phyloP scores from a whole-genome alignment of 305 asterid genomes.

The Fraxinus xanthoxyloides region DNA sequence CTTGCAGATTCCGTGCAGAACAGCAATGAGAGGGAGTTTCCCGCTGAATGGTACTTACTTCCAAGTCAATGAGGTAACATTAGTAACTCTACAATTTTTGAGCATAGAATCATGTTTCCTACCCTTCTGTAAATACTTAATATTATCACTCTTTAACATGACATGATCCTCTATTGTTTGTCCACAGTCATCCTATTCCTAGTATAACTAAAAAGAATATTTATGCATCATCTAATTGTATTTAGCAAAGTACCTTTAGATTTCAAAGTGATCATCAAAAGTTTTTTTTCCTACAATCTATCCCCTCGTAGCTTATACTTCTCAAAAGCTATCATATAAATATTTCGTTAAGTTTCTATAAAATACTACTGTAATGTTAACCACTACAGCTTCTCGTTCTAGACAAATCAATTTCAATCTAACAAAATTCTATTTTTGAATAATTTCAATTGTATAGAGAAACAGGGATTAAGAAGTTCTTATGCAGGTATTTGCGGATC shows the following conservation, averaged over 20 bases:
- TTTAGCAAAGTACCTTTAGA: background rate
- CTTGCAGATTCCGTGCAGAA: conserved; percentile 81
- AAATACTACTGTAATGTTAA: background rate
- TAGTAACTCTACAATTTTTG: background rate
- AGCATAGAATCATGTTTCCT: background rate
- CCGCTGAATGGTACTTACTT: conserved; percentile 93
- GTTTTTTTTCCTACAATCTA: background rate
- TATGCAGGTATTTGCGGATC: conserved; percentile 82
- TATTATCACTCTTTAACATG: background rate
- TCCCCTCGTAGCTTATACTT: background rate
- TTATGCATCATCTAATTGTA: background rate
- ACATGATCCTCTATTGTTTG: background rate
- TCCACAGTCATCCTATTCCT: background rate
- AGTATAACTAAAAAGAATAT: background rate
- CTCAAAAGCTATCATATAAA: background rate
- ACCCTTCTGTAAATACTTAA: background rate
- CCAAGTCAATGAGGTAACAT: conserved; percentile 87
- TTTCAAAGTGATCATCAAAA: background rate
- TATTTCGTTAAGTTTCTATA: background rate
- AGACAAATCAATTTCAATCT: background rate
- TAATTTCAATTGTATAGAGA: background rate
- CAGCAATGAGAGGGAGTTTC: conserved; percentile 94
- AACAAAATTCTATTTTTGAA: background rate
- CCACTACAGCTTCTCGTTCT: background rate
- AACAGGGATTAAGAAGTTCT: background rate